Percentiles rank a stretch among this genome's conserved stretches.
These are phyloP conservation scores for Russula foetens DNA, from an alignment of 768 basidiomycete species.

Conservation along the genomic window DNA sequence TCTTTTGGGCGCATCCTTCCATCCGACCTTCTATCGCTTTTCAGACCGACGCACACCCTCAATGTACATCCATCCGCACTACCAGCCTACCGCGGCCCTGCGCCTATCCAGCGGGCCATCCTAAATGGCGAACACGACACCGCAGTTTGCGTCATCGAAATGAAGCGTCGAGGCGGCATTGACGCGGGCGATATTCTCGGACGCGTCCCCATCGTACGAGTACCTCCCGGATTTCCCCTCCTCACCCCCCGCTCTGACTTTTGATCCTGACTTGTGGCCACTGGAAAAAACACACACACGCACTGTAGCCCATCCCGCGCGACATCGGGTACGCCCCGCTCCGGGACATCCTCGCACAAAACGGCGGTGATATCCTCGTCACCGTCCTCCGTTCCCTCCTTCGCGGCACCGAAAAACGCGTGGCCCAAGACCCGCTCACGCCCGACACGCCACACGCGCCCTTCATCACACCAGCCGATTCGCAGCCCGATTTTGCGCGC, in stretches of 20 bases:
- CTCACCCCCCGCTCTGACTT: too few species aligned
- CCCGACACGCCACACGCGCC: conserved; percentile 43
- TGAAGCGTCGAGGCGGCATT: conserved; percentile 52
- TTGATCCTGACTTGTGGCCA: too few species aligned
- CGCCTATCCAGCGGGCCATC: conserved; percentile 81
- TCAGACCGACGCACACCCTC: conserved; percentile 49
- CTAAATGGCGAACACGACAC: conserved; percentile 58
- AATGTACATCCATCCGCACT: conserved; percentile 90
- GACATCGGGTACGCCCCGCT: conserved; percentile 46
- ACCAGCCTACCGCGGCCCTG: conserved; percentile 82
- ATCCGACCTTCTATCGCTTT: conserved; percentile 47
- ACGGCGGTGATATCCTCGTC: conserved; percentile 67
- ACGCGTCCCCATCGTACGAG: conserved; percentile 40
- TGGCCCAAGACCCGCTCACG: background rate
- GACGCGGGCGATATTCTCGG: conserved; percentile 75
- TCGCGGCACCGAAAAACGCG: conserved; percentile 39
- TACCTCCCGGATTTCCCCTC: too few species aligned
- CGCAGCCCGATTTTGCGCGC: conserved; percentile 45
- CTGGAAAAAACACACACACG: too few species aligned
- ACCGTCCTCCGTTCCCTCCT: conserved; percentile 58
- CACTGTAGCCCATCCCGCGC: conserved; percentile 42
- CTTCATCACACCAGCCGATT: conserved; percentile 45
- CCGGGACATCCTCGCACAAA: conserved; percentile 47
- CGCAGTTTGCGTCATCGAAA: conserved; percentile 76
- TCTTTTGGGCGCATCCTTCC: conserved; percentile 89